Evolutionary conservation across 805 yeast genomes (phyloP).

Genomic region (Starmerella bombicola): DNA sequence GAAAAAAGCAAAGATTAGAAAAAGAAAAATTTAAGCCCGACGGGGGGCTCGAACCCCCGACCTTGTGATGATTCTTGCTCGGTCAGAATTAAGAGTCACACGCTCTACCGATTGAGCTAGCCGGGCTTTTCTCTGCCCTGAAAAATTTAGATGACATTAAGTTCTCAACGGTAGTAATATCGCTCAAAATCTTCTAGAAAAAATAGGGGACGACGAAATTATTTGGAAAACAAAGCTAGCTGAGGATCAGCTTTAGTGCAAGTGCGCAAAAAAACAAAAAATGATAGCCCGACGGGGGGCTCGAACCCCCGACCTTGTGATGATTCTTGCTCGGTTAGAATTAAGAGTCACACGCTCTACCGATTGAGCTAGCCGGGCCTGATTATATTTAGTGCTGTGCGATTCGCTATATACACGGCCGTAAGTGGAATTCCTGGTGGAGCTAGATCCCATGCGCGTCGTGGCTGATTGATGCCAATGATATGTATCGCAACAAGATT

Average conservation of each 20-base stretch:
- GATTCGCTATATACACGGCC: too few species aligned
- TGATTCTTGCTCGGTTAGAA: constrained; percentile 14
- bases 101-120: constrained; percentile 25
- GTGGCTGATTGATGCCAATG: too few species aligned
- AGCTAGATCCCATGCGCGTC: too few species aligned
- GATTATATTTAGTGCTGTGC: too few species aligned
- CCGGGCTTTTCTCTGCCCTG: constrained; percentile 14
- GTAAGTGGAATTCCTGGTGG: too few species aligned
- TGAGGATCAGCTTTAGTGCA: too few species aligned
- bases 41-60: constrained; percentile 26
- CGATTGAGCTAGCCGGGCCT: constrained; percentile 23
- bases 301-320: constrained; percentile 24
- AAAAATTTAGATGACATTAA: too few species aligned
- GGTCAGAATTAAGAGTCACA: constrained; percentile 20
- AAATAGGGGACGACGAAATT: too few species aligned
- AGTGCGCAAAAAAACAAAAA: constrained; percentile 2
- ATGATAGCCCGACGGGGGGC: constrained; percentile 22
- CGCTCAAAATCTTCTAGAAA: too few species aligned
- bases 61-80: constrained; percentile 21
- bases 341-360: constrained; percentile 23
- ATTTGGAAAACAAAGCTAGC: too few species aligned
- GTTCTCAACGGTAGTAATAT: too few species aligned
- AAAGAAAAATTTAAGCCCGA: constrained; percentile 15
- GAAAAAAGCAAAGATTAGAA: constrained; percentile 11
- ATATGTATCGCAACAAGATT: too few species aligned